Base-by-base conservation (phyloP, 768 basidiomycete genomes). In the Mycena pura region DNA sequence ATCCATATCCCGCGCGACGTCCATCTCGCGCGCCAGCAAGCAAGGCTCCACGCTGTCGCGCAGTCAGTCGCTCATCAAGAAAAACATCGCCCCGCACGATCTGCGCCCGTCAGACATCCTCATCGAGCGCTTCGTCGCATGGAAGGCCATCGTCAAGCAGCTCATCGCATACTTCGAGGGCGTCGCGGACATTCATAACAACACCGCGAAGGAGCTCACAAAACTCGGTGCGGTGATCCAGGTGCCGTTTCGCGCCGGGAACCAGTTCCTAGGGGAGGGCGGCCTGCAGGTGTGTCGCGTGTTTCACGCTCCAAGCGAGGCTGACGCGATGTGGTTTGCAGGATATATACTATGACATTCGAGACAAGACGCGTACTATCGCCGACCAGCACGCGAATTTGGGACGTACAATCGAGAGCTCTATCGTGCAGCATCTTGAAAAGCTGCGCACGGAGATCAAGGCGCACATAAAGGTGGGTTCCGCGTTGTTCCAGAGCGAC, bases 231-330 rank as follows among this genome's bases (percentile, higher is more conserved):
- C 90, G 2, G 93, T 99, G 61, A 96, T 99, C 61, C 96, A 99
- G 74, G 96, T 99, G 0, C 97, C 97, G 0, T 99, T 99, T 80
- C 82, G 90, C 32, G 86, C 93, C 3, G 96, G 95, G 7, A 97
- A 97, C 76, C 96, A 99, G 80, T 99, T 99, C 72, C 82, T 99
- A 5, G 97, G 97, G n/a, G 95, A 99, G 74, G 93, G 93, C 13
- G 96, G 97, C 45, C 79, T 99, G 47, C 94, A 96, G 84, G 89
- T 57, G 24, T 8, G 55, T 40, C 24, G n/a, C n/a, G n/a, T n/a
- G n/a, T n/a, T n/a, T n/a, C n/a, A n/a, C n/a, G n/a, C n/a, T n/a
- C n/a, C n/a, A 21, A 13, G n/a, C 29, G 39, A 34, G 21, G 49
- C 63, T 34, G 17, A 24, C 24, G 34, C 48, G 14, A 2, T 25